phyloP scores from a whole-genome alignment of 345 rosid genomes.

The Populus ilicifolia region DNA sequence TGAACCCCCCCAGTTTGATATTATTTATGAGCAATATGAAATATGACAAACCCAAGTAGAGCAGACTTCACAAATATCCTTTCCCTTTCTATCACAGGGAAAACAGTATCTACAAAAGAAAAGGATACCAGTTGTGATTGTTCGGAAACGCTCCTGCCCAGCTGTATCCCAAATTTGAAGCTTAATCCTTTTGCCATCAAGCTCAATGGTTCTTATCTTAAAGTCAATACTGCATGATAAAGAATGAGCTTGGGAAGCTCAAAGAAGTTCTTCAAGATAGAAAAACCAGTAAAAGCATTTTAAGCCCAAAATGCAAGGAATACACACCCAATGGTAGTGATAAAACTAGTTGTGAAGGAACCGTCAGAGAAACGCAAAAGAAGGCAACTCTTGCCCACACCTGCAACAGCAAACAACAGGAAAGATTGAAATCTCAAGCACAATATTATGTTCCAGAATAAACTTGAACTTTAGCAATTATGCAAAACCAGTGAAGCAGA shows the following conservation, averaged over 20 bases:
- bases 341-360: constrained; percentile 93
- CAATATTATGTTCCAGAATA: neutral
- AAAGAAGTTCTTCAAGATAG: neutral
- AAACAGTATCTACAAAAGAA: neutral
- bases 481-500: neutral
- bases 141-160: constrained; percentile 88
- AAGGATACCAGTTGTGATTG: constrained; percentile 78
- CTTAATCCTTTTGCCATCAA: constrained; percentile 91
- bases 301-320: neutral
- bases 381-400: constrained; percentile 75
- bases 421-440: neutral
- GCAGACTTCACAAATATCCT: neutral
- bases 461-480: neutral
- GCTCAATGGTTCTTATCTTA: constrained; percentile 94
- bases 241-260: neutral
- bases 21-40: neutral
- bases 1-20: neutral
- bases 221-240: constrained; percentile 70
- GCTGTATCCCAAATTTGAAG: constrained; percentile 97
- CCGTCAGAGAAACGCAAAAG: constrained; percentile 92
- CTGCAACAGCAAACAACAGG: constrained; percentile 9
- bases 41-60: neutral
- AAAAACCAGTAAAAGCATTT: neutral
- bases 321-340: constrained; percentile 86
- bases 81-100: neutral